Evolutionary conservation across 2,329 filamentous ascomycete genomes (phyloP).

Genomic region (Byssoonygena ceratinophila): DNA sequence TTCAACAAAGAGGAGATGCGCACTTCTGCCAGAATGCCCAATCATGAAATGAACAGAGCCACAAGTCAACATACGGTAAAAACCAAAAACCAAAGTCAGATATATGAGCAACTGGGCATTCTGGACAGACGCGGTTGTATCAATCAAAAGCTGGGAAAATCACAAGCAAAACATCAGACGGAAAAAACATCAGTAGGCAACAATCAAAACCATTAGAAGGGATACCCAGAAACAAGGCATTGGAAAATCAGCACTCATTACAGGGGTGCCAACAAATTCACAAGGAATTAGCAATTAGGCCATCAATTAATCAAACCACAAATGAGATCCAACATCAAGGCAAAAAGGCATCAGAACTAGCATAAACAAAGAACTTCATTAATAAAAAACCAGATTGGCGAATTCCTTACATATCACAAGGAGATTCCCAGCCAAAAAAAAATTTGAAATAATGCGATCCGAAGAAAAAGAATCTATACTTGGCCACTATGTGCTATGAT

Average conservation of each 20-base stretch:
- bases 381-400: background rate
- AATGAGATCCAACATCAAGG: background rate
- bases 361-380: background rate
- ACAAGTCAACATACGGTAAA: conserved; percentile 16
- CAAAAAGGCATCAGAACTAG: background rate
- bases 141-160: conserved; percentile 24
- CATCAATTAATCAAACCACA: too few relatives aligned
- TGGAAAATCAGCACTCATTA: background rate
- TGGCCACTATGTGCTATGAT: background rate
- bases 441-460: background rate
- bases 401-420: background rate
- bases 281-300: too few relatives aligned
- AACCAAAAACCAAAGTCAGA: conserved; percentile 13
- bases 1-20: conserved; percentile 27
- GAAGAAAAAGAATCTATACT: conserved; percentile 3
- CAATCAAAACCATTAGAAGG: background rate
- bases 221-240: background rate
- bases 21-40: conserved; percentile 37
- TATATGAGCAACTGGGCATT: conserved; percentile 24
- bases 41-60: conserved; percentile 19
- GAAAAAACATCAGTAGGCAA: background rate
- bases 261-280: background rate
- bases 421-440: background rate
- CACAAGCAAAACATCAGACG: background rate
- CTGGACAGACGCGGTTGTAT: conserved; percentile 41